Conservation (phyloP, 1,139 yeast genomes). For the Candida sp. region DNA sequence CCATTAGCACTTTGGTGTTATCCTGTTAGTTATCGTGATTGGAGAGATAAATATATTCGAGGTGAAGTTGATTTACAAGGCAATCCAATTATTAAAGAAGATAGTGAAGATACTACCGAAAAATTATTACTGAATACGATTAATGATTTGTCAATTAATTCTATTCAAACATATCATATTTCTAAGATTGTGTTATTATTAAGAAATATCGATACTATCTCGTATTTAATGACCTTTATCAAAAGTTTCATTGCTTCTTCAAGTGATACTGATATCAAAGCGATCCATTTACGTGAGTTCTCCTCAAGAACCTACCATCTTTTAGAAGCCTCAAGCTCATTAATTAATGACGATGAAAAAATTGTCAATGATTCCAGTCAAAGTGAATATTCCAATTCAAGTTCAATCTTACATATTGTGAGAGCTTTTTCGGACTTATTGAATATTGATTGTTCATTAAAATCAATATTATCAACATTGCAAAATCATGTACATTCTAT, state of each 20-base stretch:
- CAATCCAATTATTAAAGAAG: constrained; percentile 8
- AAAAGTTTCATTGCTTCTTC: constrained; percentile 13
- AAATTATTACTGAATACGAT: constrained; percentile 3
- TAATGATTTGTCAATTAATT: constrained; percentile 4
- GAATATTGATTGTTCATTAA: constrained; percentile 48
- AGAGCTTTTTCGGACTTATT: constrained; percentile 52
- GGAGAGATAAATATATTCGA: constrained; percentile 36
- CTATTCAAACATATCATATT: constrained; percentile 11
- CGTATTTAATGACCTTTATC: constrained; percentile 29
- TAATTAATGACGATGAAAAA: constrained; percentile 13
- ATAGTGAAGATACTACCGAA: constrained; percentile 3
- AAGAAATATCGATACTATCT: constrained; percentile 28
- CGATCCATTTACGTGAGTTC: constrained; percentile 54
- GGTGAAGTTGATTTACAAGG: constrained; percentile 45
- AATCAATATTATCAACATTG: constrained; percentile 48
- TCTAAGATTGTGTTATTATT: constrained; percentile 25
- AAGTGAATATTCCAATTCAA: constrained; percentile 32
- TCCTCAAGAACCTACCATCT: constrained; percentile 68
- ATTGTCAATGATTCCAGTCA: constrained; percentile 13
- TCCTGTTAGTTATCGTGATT: constrained; percentile 58
- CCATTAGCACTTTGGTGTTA: constrained; percentile 62
- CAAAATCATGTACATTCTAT: constrained; percentile 25
- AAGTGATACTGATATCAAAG: constrained; percentile 34
- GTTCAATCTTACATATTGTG: constrained; percentile 49
- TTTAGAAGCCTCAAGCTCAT: constrained; percentile 52